Evolutionary conservation across 2,329 filamentous ascomycete genomes (phyloP), one percentile per base, ranked within the genome.

Genomic region (Ceratocystis huliohia): DNA sequence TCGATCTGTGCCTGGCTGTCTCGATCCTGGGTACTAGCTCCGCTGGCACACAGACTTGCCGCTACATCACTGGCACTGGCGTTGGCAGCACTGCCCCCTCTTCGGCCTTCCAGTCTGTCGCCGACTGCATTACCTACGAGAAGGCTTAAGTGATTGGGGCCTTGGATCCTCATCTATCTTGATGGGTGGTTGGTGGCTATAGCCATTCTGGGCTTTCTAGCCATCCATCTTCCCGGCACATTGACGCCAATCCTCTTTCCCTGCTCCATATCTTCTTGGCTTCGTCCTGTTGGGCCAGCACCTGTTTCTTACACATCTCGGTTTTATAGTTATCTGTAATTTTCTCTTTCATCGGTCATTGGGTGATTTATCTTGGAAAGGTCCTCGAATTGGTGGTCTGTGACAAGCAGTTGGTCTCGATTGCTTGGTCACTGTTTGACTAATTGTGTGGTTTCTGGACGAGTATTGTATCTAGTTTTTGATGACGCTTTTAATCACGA

Each of bases 1-100:
- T 73, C 37, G 25, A 68, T 33, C 15, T 68, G n/a, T 68, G 67
- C 61, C 22, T 68, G 64, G 64, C 45, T 56, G 68, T 17, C 69
- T 68, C 67, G 17, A 5, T 68, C 13, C 53, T 68, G n/a, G 44
- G 64, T 25, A 33, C 56, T 5, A 61, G 50, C 44, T 45, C 64
- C n/a, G 6, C 57, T 45, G 66, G 45, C 63, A 50, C 53, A 48
- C 50, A 50, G 41, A 66, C 64, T 20, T 68, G 67, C 67, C 64
- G 64, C 64, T 68, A 53, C 67, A 7, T 66, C 30, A 68, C 67
- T 17, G 67, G 67, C 53, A 63, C 61, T 17, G 67, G 67, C 15
- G 1, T 61, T 22, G 30, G 15, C 8, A 50, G 64, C 44, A 59
- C 61, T 44, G 59, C 57, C 37, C 61, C 64, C 30, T 22, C 45